These are phyloP conservation scores for Tirmania nivea DNA, from an alignment of 495 filamentous ascomycete genomes.

Conservation along the genomic window DNA sequence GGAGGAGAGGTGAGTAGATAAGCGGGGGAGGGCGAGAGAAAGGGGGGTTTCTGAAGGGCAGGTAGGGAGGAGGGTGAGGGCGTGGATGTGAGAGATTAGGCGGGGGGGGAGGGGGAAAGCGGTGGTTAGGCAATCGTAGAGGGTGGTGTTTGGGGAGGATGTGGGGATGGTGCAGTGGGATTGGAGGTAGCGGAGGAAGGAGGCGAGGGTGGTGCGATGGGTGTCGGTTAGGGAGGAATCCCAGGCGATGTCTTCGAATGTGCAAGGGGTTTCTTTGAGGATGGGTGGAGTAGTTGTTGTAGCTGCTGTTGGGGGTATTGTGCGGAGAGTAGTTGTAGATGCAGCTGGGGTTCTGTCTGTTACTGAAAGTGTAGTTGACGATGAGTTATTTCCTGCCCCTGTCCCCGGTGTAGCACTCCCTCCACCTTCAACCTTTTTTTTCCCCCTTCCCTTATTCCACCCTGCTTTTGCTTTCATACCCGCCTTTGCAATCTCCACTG, in stretches of 20 bases:
- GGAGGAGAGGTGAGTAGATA: slow-evolving; percentile 63
- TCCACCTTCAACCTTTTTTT: slow-evolving; percentile 1
- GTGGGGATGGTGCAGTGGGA: slow-evolving; percentile 8
- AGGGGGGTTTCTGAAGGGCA: slow-evolving; percentile 35
- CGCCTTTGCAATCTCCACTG: slow-evolving; percentile 3
- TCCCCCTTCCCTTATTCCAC: slow-evolving; percentile 17
- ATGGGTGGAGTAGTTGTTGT: slow-evolving; percentile 18
- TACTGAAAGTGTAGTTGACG: neutral
- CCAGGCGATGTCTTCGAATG: slow-evolving; percentile 18
- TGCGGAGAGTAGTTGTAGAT: neutral
- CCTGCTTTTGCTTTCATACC: slow-evolving; percentile 5
- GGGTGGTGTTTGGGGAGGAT: slow-evolving; percentile 4
- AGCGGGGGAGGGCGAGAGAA: slow-evolving; percentile 39
- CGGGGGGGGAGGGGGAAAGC: slow-evolving; percentile 51
- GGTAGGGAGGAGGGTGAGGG: slow-evolving; percentile 54
- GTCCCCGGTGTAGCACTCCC: neutral
- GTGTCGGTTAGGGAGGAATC: slow-evolving; percentile 12
- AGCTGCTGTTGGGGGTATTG: neutral
- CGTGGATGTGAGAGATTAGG: slow-evolving; percentile 49
- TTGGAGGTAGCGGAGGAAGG: slow-evolving; percentile 15
- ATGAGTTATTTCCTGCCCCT: neutral
- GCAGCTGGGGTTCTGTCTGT: neutral
- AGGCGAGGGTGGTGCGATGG: slow-evolving; percentile 12
- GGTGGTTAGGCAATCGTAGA: slow-evolving; percentile 33
- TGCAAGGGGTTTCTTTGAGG: slow-evolving; percentile 28